Base-by-base conservation (phyloP, 1,284 basidiomycete genomes). In the Melampsora americana region DNA sequence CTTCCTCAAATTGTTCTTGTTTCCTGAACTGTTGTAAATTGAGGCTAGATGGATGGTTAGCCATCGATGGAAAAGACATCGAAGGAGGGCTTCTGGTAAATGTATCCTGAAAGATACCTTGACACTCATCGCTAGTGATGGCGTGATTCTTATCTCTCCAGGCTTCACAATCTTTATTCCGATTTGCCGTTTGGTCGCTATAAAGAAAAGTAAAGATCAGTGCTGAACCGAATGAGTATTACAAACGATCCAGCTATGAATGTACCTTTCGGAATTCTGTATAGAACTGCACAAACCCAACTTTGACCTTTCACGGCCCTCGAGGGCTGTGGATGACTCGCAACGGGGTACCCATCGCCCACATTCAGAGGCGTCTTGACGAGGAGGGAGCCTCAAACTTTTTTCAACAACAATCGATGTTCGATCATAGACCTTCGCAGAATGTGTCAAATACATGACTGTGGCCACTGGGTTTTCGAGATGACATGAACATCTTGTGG, bases 381-480 rank as follows among this genome's bases (percentile, higher is more conserved):
- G 46, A 66, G 72, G 72, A 23, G 72, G 72, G 2, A 74, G 32
- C 5, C 65, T 32, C 3, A 74, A 44, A 7, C 53, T 48, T 30
- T 67, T 42, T 42, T 74, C 72, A 53, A 74, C 72, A 39, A 74
- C 60, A 35, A 74, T 74, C 0, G 72, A 64, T 20, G 65, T 59
- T 20, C 72, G 26, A 56, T 74, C 72, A 53, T 74, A 74, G 7
- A 64, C 72, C 18, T 74, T 53, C 9, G 72, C 72, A 4, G 72
- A 74, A 50, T 74, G 72, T 9, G 72, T 74, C 28, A 67, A 53
- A 59, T 74, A 74, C 65, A 74, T 67, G n/a, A 73, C 44, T 0
- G 72, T 56, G 46, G 72, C 72, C 6, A 74, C 72, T 6, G 72
- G 72, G 4, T 64, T 53, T 16, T 66, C 72, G 14, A 67, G 5